Evolutionary conservation across 2,329 filamentous ascomycete genomes (phyloP).

Genomic region (Hypoxylon sp.): DNA sequence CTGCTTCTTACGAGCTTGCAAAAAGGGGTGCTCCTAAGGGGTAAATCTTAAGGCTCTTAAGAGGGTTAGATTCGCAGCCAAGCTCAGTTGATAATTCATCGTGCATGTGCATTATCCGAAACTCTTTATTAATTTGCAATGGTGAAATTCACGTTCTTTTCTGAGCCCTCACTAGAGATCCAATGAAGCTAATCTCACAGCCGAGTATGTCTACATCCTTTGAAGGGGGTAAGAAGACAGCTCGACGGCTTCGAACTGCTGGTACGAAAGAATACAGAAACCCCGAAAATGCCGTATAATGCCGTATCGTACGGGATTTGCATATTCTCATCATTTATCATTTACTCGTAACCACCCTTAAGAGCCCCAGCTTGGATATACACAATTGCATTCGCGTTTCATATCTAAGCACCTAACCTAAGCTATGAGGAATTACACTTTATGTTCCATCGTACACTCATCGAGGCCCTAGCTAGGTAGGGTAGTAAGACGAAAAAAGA

Average conservation of each 20-base stretch:
- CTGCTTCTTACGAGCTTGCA: not conserved
- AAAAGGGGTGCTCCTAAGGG: not conserved
- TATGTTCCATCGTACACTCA: conserved; percentile 18
- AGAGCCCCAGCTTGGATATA: not conserved
- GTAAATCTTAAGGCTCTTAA: not conserved
- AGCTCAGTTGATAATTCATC: conserved; percentile 1
- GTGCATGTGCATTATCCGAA: no score
- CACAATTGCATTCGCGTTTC: not conserved
- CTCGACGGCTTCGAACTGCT: no score
- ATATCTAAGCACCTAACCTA: conserved; percentile 1
- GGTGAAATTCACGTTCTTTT: not conserved
- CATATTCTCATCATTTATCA: not conserved
- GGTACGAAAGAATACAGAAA: no score
- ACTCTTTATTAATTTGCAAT: not conserved
- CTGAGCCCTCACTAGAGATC: no score
- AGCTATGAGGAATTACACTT: conserved; percentile 11
- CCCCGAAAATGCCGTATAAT: no score
- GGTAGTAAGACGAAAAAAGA: conserved; percentile 7
- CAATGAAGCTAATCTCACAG: no score
- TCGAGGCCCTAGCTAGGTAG: not conserved
- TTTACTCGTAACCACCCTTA: not conserved
- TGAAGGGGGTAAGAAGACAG: no score
- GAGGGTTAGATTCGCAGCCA: not conserved
- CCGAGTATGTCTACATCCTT: no score
- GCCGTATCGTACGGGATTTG: no score